Evolutionary conservation across 1,284 basidiomycete genomes (phyloP).

Genomic region (Ustilago curta): DNA sequence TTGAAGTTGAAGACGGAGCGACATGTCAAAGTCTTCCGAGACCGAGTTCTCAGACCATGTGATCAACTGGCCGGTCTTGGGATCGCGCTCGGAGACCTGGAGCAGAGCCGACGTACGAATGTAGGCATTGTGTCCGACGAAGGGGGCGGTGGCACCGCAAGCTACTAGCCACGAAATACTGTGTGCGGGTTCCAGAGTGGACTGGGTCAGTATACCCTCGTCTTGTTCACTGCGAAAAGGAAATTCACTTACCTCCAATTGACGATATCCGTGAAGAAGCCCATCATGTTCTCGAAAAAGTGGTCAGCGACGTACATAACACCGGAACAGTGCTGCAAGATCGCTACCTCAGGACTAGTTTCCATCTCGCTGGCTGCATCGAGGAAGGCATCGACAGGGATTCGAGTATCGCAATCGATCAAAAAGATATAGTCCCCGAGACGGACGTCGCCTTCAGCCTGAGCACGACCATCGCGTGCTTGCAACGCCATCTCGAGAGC

Average conservation of each 20-base stretch:
- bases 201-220: too few relatives aligned
- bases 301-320: conserved; percentile 87
- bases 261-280: conserved; percentile 74
- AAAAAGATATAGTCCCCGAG: conserved; percentile 54
- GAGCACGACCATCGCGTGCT: conserved; percentile 51
- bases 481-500: conserved; percentile 71
- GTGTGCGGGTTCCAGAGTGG: too few relatives aligned
- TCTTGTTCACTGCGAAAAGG: too few relatives aligned
- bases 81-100: conserved; percentile 77
- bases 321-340: conserved; percentile 83
- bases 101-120: conserved; percentile 86
- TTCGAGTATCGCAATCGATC: conserved; percentile 81
- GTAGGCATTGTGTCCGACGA: conserved; percentile 89
- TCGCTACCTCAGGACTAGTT: conserved; percentile 80
- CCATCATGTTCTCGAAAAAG: conserved; percentile 87
- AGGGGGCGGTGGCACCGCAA: conserved; percentile 73
- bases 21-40: conserved; percentile 84
- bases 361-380: conserved; percentile 84
- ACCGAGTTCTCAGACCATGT: conserved; percentile 85
- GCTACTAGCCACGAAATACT: conserved; percentile 72
- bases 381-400: conserved; percentile 84
- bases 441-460: conserved; percentile 65
- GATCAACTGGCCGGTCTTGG: conserved; percentile 76
- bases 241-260: too few relatives aligned
- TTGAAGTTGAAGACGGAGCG: conserved; percentile 70